Evolutionary conservation across 768 basidiomycete genomes (phyloP), one percentile per base, ranked within the genome.

Genomic region (Amanita rubescens): DNA sequence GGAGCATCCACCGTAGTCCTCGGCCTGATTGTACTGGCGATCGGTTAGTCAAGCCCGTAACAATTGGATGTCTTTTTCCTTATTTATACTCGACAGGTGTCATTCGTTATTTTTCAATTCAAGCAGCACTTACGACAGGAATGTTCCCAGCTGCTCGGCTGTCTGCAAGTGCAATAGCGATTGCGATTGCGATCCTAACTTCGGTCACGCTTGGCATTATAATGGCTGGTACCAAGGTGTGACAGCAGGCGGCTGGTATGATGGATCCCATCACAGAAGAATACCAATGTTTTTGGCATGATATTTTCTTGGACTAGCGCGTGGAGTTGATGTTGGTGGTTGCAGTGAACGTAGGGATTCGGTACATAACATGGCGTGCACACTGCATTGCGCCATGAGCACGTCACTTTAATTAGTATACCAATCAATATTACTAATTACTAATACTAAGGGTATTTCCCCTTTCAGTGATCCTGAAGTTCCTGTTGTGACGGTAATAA

Each of bases 121-220:
- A 84, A 59, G 60, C 63, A 0, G 74, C 76, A 6, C 69, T 84
- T 51, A 67, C 72, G 1, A 69, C 72, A 35, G 79, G 80, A 8
- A 59, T 70, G 43, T 84, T 81, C 58, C 80, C 81, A 3, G 72
- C 74, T n/a, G 77, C 80, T n/a, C 69, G 79, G 8, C 43, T 74
- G 15, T 69, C 74, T 7, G 70, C 69, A 1, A 63, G 64, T 1
- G 64, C 73, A n/a, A 64, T 82, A 9, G 65, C 74, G 15, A 58
- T 71, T 9, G 50, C 70, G 19, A 66, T 81, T 5, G 66, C 67
- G 5, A 61, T 67, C 14, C 59, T 80, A 6, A 72, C 77, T 1
- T 66, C 65, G 15, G 60, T 74, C n/a, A 69, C 73, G 3, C 76
- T 80, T 60, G 70, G 67, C 2, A 62, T 78, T 20, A 57, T 79